Evolutionary conservation across 352 stramenopile genomes (phyloP).

Genomic region (Globisporangium uncinulatum): DNA sequence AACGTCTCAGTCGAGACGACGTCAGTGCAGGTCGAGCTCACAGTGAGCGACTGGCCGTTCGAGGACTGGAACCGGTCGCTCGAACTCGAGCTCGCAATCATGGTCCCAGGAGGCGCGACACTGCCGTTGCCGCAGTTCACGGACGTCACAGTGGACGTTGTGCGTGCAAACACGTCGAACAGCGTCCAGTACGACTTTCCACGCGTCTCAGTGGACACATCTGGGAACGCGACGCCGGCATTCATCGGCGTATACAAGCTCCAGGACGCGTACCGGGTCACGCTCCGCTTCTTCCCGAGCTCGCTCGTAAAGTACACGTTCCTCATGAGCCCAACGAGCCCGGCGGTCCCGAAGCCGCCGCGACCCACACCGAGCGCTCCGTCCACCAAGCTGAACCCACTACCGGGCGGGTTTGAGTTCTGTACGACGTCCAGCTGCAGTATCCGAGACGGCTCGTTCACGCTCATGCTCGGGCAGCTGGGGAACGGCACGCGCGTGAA

Average conservation of each 20-base stretch:
- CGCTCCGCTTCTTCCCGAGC: not conserved
- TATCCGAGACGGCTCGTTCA: slow-evolving; percentile 10
- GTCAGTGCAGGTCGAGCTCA: not conserved
- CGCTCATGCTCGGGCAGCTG: slow-evolving; percentile 12
- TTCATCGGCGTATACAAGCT: not conserved
- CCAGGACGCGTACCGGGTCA: slow-evolving; percentile 10
- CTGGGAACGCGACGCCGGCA: not conserved
- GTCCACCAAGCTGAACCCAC: slow-evolving; percentile 5
- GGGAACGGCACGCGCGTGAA: not conserved
- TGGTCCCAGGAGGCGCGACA: not conserved
- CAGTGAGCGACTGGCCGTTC: not conserved
- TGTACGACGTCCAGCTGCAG: slow-evolving; percentile 14
- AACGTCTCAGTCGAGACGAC: not conserved
- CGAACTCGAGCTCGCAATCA: not conserved
- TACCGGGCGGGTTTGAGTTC: slow-evolving; percentile 18
- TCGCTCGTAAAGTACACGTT: slow-evolving; percentile 4
- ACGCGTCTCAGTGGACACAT: not conserved
- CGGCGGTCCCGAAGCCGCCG: not conserved
- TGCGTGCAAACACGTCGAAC: not conserved
- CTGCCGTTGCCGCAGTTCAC: not conserved
- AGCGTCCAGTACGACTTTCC: not conserved
- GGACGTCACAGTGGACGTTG: not conserved
- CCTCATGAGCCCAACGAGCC: not conserved
- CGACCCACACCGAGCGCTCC: not conserved
- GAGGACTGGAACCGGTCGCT: not conserved